phyloP scores from a whole-genome alignment of 1,284 basidiomycete genomes.

The Cryptococcus deneoformans region DNA sequence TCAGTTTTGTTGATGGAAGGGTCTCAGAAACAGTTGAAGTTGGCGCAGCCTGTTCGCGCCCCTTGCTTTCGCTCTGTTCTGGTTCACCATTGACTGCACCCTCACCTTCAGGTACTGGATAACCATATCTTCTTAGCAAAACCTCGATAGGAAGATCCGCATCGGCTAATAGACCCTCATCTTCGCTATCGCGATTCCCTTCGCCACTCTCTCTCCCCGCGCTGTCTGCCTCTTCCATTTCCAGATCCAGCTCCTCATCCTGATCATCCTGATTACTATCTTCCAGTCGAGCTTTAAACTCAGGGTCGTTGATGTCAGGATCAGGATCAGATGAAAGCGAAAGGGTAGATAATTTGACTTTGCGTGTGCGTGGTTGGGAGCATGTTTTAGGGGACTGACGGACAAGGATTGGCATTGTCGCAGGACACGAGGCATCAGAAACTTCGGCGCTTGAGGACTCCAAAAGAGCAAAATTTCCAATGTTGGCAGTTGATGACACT shows the following conservation, averaged over 20 bases:
- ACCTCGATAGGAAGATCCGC: conserved; percentile 57
- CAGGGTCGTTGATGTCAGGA: conserved; percentile 47
- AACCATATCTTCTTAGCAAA: conserved; percentile 54
- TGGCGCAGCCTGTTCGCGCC: background rate
- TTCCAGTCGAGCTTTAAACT: conserved; percentile 28
- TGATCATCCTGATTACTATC: conserved; percentile 31
- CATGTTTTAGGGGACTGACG: no score
- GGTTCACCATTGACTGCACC: background rate
- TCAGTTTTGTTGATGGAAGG: background rate
- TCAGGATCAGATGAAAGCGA: conserved; percentile 22
- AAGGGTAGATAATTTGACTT: conserved; percentile 1
- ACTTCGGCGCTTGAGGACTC: no score
- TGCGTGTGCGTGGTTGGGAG: no score
- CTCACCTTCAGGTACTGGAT: conserved; percentile 25
- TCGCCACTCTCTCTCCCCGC: background rate
- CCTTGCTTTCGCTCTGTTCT: background rate
- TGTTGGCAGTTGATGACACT: no score
- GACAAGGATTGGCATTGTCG: no score
- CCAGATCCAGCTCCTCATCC: conserved; percentile 46
- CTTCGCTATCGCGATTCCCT: conserved; percentile 46
- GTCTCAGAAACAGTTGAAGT: background rate
- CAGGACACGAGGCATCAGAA: no score
- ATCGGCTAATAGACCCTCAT: conserved; percentile 54
- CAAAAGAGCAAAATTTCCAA: no score
- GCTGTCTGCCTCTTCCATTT: conserved; percentile 43